Percentiles rank a stretch among this genome's conserved stretches.
These are phyloP conservation scores for Themeda triandra DNA, from an alignment of 176 grass and related monocot genomes.

Conservation along the genomic window DNA sequence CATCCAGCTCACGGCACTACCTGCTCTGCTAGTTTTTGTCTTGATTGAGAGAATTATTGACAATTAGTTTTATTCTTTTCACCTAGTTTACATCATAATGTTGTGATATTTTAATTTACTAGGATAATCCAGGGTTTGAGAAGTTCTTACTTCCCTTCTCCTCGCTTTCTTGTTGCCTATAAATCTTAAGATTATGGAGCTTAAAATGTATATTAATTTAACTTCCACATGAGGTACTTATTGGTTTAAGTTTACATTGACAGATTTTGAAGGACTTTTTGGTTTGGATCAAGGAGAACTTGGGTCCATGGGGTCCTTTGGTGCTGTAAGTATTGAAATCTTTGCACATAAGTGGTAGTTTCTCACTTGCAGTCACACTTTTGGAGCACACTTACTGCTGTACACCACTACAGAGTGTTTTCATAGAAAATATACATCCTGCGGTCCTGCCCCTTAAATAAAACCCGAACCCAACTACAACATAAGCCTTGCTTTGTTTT, in stretches of 20 bases:
- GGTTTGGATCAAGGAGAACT: constrained; percentile 90
- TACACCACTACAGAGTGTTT: background rate
- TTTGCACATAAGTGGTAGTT: background rate
- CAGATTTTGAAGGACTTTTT: constrained; percentile 98
- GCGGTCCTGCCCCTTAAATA: background rate
- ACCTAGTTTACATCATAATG: background rate
- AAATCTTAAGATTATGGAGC: background rate
- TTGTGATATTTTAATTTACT: background rate
- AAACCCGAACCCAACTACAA: background rate
- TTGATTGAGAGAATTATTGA: background rate
- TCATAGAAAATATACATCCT: constrained; percentile 1
- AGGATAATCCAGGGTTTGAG: background rate
- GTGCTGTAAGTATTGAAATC: constrained; percentile 76
- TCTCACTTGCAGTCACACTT: background rate
- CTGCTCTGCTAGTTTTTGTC: background rate
- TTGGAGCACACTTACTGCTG: background rate
- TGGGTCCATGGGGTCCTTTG: constrained; percentile 97
- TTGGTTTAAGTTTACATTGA: constrained; percentile 19
- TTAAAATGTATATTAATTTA: background rate
- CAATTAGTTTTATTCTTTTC: background rate
- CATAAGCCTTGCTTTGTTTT: constrained; percentile 1
- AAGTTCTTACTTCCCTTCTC: background rate
- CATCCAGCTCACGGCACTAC: background rate
- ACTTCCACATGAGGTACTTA: background rate
- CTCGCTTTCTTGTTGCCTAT: background rate